Evolutionary conservation across 257 asterid species (phyloP).

Genomic region (Capsicum baccatum): DNA sequence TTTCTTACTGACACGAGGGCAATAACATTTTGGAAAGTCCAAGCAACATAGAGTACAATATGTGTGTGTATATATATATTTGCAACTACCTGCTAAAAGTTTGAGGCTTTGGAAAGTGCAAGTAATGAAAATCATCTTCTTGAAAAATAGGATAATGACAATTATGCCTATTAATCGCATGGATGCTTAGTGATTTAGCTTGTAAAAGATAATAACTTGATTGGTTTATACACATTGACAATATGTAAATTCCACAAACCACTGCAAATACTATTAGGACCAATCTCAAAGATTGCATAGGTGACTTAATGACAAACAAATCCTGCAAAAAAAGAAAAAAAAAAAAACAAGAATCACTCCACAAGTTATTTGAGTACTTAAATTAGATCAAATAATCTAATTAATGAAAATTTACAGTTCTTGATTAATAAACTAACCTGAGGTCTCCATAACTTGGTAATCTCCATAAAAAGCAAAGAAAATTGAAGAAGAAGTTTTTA

Average conservation of each 20-base stretch:
- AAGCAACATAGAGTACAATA: background rate
- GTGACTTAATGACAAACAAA: slow-evolving; percentile 40
- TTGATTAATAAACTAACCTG: slow-evolving; percentile 42
- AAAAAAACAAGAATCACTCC: background rate
- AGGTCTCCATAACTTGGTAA: slow-evolving; percentile 44
- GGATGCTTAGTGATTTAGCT: slow-evolving; percentile 38
- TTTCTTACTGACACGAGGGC: too few species aligned
- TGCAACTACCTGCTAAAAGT: slow-evolving; percentile 61
- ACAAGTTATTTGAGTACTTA: background rate
- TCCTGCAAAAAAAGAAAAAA: slow-evolving; percentile 49
- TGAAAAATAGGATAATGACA: slow-evolving; percentile 35
- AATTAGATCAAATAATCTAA: background rate
- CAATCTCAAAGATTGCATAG: slow-evolving; percentile 57
- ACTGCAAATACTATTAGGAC: slow-evolving; percentile 54
- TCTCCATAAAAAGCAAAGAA: slow-evolving; percentile 48
- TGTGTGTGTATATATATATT: background rate
- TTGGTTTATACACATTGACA: slow-evolving; percentile 56
- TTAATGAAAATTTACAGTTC: slow-evolving; percentile 12
- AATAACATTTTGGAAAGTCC: background rate
- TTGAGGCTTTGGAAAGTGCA: slow-evolving; percentile 72
- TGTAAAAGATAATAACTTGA: slow-evolving; percentile 38
- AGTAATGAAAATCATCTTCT: slow-evolving; percentile 49
- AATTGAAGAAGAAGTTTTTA: background rate
- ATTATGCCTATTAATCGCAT: slow-evolving; percentile 47
- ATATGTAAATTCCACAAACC: slow-evolving; percentile 59